Evolutionary conservation across 164 flowering plant genomes (phyloP).

Genomic region (Magnolia sinica): DNA sequence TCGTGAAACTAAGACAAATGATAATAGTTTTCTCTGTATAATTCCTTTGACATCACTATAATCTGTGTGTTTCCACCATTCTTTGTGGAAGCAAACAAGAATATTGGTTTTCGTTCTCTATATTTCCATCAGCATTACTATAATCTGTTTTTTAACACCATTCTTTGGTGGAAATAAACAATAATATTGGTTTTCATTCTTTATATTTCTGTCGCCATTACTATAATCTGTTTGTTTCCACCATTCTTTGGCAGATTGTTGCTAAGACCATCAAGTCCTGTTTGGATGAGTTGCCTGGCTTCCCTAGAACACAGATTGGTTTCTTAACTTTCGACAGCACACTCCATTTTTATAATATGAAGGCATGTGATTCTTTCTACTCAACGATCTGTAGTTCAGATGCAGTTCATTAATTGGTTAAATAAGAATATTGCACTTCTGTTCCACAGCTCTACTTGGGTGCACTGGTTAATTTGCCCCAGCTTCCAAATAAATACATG

Average conservation of each 20-base stretch:
- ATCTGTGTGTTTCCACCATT: not conserved
- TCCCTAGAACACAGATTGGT: constrained; percentile 90
- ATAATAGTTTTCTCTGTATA: not conserved
- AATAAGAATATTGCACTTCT: no score
- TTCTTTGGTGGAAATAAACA: not conserved
- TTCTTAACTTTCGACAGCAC: constrained; percentile 95
- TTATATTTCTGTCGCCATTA: not conserved
- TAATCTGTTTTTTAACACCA: no score
- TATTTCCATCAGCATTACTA: not conserved
- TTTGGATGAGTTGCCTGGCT: constrained; percentile 83
- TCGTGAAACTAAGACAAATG: not conserved
- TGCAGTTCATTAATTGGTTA: not conserved
- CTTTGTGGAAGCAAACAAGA: constrained; percentile 21
- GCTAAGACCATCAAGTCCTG: constrained; percentile 85
- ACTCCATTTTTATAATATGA: constrained; percentile 88
- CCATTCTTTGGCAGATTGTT: constrained; percentile 48
- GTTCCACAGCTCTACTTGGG: not conserved
- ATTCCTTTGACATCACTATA: no score
- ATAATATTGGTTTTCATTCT: not conserved
- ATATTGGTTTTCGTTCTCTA: constrained; percentile 13
- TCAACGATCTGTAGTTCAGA: not conserved
- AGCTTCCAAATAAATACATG: constrained; percentile 3
- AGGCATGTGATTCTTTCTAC: constrained; percentile 49
- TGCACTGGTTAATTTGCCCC: not conserved
- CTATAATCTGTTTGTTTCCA: not conserved